Conservation (phyloP, 371 early-diverging fungal genomes). For the Blyttiomyces sp. region DNA sequence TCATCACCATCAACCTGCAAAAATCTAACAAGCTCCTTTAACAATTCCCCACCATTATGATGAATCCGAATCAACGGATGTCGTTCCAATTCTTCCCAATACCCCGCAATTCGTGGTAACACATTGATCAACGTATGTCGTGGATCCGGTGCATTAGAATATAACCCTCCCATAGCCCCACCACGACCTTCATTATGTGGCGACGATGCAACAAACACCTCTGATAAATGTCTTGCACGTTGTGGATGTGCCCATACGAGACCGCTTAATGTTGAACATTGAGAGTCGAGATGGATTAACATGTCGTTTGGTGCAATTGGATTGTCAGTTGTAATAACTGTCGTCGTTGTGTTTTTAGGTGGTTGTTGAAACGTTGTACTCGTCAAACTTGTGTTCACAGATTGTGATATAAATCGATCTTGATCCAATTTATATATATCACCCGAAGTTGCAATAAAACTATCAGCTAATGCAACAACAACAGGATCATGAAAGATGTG, state of each 20-base stretch:
- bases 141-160: not conserved
- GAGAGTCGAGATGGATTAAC: no score
- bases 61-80: constrained; percentile 8
- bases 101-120: constrained; percentile 6
- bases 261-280: no score
- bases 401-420: no score
- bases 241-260: no score
- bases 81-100: constrained; percentile 1
- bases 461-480: not conserved
- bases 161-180: not conserved
- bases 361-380: no score
- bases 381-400: no score
- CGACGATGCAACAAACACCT: constrained; percentile 10
- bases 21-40: not conserved
- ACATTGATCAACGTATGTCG: not conserved
- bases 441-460: not conserved
- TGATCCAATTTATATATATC: not conserved
- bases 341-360: no score
- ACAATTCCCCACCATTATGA: not conserved
- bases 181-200: not conserved
- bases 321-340: no score
- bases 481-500: constrained; percentile 12
- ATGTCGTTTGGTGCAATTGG: no score
- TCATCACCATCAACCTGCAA: not conserved
- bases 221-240: no score